These are phyloP conservation scores for Huntiella bhutanensis DNA, from an alignment of 2,329 filamentous ascomycete species.

Conservation along the genomic window DNA sequence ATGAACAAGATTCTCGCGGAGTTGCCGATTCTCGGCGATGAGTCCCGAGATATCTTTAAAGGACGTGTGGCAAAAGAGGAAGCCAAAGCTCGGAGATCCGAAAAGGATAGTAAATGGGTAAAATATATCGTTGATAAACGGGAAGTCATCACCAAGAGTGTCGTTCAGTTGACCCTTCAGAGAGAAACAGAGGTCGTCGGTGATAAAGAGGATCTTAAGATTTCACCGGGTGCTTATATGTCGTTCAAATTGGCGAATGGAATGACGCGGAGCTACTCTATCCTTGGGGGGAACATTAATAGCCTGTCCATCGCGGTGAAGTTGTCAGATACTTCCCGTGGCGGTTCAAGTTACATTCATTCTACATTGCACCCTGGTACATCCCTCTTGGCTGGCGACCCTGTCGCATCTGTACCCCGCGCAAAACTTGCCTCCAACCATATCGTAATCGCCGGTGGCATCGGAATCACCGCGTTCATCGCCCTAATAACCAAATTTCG, in stretches of 20 bases:
- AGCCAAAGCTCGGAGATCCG: slow-evolving; percentile 15
- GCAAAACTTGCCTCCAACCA: slow-evolving; percentile 33
- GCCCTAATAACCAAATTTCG: slow-evolving; percentile 24
- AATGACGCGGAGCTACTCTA: slow-evolving; percentile 39
- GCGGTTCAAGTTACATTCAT: slow-evolving; percentile 43
- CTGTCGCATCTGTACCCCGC: slow-evolving; percentile 31
- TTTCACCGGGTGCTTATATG: slow-evolving; percentile 30
- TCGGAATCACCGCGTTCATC: slow-evolving; percentile 48
- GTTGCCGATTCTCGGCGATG: slow-evolving; percentile 30
- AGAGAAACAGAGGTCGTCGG: slow-evolving; percentile 13
- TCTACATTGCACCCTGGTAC: slow-evolving; percentile 18
- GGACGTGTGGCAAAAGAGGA: slow-evolving; percentile 30
- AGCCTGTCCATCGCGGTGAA: slow-evolving; percentile 40
- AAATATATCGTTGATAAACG: slow-evolving; percentile 31
- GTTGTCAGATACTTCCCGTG: slow-evolving; percentile 32
- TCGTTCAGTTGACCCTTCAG: slow-evolving; percentile 34
- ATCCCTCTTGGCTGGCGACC: slow-evolving; percentile 31
- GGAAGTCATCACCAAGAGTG: slow-evolving; percentile 28
- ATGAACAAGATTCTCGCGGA: slow-evolving; percentile 33
- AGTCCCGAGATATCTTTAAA: slow-evolving; percentile 29
- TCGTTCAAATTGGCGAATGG: slow-evolving; percentile 37
- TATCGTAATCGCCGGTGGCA: slow-evolving; percentile 43
- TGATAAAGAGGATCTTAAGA: slow-evolving; percentile 14
- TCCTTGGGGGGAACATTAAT: slow-evolving; percentile 29
- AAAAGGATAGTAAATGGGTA: slow-evolving; percentile 22